Conservation (phyloP, 1,284 basidiomycete genomes). For the Flammula alnicola region DNA sequence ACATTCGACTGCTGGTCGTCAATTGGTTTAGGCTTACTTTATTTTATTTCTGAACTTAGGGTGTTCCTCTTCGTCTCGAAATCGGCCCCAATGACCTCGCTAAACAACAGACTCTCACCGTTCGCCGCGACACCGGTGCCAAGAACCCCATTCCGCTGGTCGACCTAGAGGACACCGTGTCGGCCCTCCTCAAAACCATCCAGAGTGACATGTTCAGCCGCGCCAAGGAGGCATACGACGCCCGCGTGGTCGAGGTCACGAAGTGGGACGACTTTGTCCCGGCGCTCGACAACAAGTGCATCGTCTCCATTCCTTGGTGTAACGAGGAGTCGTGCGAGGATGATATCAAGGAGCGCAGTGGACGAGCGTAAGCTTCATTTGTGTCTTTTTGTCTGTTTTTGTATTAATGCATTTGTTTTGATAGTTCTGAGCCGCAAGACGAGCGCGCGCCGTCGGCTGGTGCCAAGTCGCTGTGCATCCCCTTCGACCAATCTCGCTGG, state of each 20-base stretch:
- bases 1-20: too few relatives aligned
- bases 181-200: conserved; percentile 81
- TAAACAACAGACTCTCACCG: conserved; percentile 82
- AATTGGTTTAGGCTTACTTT: too few relatives aligned
- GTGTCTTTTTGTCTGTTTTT: conserved; percentile 12
- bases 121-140: conserved; percentile 86
- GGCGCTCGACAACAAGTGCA: conserved; percentile 87
- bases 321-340: conserved; percentile 95
- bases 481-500: conserved; percentile 90
- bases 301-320: conserved; percentile 96
- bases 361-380: conserved; percentile 69
- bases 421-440: conserved; percentile 83
- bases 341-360: conserved; percentile 96
- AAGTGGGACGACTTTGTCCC: conserved; percentile 94
- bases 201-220: conserved; percentile 88
- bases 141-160: conserved; percentile 79
- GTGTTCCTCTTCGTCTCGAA: conserved; percentile 96
- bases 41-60: conserved; percentile 54
- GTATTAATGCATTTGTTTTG: conserved; percentile 20
- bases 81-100: conserved; percentile 93
- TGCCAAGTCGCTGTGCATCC: conserved; percentile 97
- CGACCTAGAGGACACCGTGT: conserved; percentile 63
- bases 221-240: conserved; percentile 79
- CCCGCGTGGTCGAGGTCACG: conserved; percentile 76
- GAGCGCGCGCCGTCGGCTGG: conserved; percentile 97